Base-by-base conservation (phyloP, 164 flowering plant genomes). In the Magnolia sinica region DNA sequence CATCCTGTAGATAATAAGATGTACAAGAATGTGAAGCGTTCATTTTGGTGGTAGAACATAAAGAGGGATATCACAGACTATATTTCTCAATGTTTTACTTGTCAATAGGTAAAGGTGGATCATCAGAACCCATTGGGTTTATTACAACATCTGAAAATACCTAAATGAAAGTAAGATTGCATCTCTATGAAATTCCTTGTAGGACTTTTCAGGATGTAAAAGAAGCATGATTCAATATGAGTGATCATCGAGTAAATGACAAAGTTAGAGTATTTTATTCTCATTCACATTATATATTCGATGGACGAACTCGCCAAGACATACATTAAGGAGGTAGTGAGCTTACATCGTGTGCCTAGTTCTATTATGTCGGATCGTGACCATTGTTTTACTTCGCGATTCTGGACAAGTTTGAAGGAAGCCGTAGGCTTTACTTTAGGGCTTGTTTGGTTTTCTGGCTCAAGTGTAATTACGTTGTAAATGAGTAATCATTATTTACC, bases 131-230 rank as follows among this genome's bases (percentile, higher is more conserved):
- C 77, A 2, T 2, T 31, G 1, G 59, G 77, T 8, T 50, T 50
- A 45, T 20, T 66, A 1, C 59, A 75, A 37, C 71, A 45, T 0
- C n/a, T 75, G 8, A 8, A 11, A 11, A 37, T 63, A 6, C 51
- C 58, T 19, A 11, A 27, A 10, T 74, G 76, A n/a, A 74, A 74
- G 7, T 74, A 61, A 59, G 76, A 74, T 16, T 27, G 68, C 13
- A 24, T 68, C 14, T 8, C 72, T 1, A 75, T 68, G 23, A 72
- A 75, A 16, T 75, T 75, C n/a, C n/a, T 68, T 0, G 16, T 13
- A 50, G 72, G 77, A 13, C 8, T 75, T 1, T 72, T 64, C 0
- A 50, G 4, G 27, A 31, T 64, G 0, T 6, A 9, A 10, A 13
- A 31, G 14, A 49, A 20, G 4, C 51, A 49, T 23, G 72, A 67